These are phyloP conservation scores for Podaxis sp. DNA, from an alignment of 768 basidiomycete species.

Conservation along the genomic window DNA sequence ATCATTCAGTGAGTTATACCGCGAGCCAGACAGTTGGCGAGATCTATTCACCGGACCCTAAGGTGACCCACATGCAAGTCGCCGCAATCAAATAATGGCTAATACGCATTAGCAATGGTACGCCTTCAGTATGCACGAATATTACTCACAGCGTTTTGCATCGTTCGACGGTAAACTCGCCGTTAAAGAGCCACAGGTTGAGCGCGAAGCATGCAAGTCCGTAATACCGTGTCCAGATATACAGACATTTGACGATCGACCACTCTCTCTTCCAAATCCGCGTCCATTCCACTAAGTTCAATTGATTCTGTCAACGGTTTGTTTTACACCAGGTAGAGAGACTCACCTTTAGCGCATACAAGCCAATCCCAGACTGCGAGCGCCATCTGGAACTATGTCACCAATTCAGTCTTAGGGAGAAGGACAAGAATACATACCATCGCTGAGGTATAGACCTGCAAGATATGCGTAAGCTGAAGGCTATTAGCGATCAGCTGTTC, in stretches of 20 bases:
- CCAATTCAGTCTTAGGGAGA: no score
- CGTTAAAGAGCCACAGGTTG: constrained; percentile 18
- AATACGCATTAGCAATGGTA: neutral
- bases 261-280: constrained; percentile 19
- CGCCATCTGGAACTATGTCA: constrained; percentile 12
- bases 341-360: constrained; percentile 8
- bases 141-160: constrained; percentile 16
- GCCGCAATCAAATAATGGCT: constrained; percentile 19
- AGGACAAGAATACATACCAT: constrained; percentile 8
- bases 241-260: constrained; percentile 16
- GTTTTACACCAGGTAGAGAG: neutral
- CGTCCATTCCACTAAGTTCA: constrained; percentile 11
- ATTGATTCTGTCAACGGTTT: neutral
- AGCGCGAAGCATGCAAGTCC: constrained; percentile 15
- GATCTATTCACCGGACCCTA: constrained; percentile 14
- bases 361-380: constrained; percentile 18
- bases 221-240: constrained; percentile 19
- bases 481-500: neutral
- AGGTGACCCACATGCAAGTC: constrained; percentile 17
- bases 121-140: neutral
- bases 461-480: constrained; percentile 15
- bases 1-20: neutral
- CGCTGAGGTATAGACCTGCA: constrained; percentile 18
- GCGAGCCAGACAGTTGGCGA: neutral
- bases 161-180: constrained; percentile 13